These are phyloP conservation scores for Trichoderma semiorbis DNA, from an alignment of 2,329 filamentous ascomycete species.

Conservation along the genomic window DNA sequence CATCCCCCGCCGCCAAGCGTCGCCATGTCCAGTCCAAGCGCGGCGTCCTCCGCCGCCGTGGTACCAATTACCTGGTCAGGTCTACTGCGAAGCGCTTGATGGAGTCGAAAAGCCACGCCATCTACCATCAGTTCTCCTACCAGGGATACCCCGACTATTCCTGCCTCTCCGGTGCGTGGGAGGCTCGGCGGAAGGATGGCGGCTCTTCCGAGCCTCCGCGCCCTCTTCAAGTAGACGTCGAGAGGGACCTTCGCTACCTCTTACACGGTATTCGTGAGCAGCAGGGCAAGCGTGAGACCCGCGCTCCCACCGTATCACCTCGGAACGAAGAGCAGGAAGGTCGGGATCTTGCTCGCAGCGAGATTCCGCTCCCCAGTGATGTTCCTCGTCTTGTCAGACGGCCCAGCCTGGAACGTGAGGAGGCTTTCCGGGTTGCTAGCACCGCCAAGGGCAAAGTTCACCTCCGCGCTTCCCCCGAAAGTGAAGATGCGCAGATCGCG, in stretches of 20 bases:
- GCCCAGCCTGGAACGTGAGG: slow-evolving; percentile 44
- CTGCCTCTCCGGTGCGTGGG: neutral
- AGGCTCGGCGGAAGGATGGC: neutral
- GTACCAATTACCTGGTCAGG: slow-evolving; percentile 31
- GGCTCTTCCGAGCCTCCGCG: neutral
- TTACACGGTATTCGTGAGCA: neutral
- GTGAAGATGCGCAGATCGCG: slow-evolving; percentile 36
- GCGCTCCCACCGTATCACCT: neutral
- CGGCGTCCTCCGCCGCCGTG: slow-evolving; percentile 20
- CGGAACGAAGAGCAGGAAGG: slow-evolving; percentile 30
- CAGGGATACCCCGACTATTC: neutral
- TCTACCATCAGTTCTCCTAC: slow-evolving; percentile 16
- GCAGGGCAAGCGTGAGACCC: neutral
- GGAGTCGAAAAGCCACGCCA: slow-evolving; percentile 3
- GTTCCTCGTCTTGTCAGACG: slow-evolving; percentile 31
- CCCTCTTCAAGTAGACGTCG: slow-evolving; percentile 10
- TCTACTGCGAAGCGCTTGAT: slow-evolving; percentile 22
- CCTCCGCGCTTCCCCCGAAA: slow-evolving; percentile 18
- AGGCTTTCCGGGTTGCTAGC: slow-evolving; percentile 43
- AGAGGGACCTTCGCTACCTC: slow-evolving; percentile 13
- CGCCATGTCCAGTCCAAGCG: slow-evolving; percentile 17
- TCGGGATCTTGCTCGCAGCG: slow-evolving; percentile 34
- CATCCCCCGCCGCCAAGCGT: slow-evolving; percentile 4
- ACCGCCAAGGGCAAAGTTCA: slow-evolving; percentile 35
- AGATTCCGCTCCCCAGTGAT: slow-evolving; percentile 38